phyloP scores from a whole-genome alignment of 805 yeast species.

The Martiniozyma abietophila region DNA sequence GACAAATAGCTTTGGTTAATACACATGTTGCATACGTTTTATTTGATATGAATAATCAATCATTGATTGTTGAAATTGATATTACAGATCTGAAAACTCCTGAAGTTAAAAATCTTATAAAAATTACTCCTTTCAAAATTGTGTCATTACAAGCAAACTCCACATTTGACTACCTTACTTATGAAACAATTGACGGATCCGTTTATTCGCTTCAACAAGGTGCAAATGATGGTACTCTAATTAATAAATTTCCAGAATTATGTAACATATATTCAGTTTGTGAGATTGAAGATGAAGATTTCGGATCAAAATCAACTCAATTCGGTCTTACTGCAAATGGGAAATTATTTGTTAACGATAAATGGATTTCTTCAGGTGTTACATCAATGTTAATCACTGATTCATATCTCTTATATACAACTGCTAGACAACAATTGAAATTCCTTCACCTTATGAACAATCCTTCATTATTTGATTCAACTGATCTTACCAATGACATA shows the following conservation, averaged over 20 bases:
- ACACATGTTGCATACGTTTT: slow-evolving; percentile 49
- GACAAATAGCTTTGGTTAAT: slow-evolving; percentile 55
- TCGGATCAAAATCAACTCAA: slow-evolving; percentile 16
- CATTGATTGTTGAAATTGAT: slow-evolving; percentile 34
- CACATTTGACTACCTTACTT: slow-evolving; percentile 42
- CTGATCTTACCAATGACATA: slow-evolving; percentile 8
- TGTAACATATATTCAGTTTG: slow-evolving; percentile 52
- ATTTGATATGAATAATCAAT: slow-evolving; percentile 36
- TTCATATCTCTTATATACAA: slow-evolving; percentile 68
- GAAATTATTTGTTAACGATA: slow-evolving; percentile 55
- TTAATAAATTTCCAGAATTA: slow-evolving; percentile 56
- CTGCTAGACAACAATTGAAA: slow-evolving; percentile 76
- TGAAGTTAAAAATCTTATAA: slow-evolving; percentile 30
- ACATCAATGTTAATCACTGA: slow-evolving; percentile 75
- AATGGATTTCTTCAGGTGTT: slow-evolving; percentile 58
- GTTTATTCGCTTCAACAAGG: slow-evolving; percentile 32
- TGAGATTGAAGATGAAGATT: slow-evolving; percentile 14
- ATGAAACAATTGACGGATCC: slow-evolving; percentile 57
- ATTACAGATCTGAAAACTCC: slow-evolving; percentile 35
- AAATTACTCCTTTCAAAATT: slow-evolving; percentile 37
- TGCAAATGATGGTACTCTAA: background rate
- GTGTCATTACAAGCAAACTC: slow-evolving; percentile 48
- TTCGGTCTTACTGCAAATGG: slow-evolving; percentile 77
- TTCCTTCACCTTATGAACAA: slow-evolving; percentile 55
- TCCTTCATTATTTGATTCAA: slow-evolving; percentile 15